Conservation (phyloP, 768 basidiomycete species). For the Ramaria rubella region DNA sequence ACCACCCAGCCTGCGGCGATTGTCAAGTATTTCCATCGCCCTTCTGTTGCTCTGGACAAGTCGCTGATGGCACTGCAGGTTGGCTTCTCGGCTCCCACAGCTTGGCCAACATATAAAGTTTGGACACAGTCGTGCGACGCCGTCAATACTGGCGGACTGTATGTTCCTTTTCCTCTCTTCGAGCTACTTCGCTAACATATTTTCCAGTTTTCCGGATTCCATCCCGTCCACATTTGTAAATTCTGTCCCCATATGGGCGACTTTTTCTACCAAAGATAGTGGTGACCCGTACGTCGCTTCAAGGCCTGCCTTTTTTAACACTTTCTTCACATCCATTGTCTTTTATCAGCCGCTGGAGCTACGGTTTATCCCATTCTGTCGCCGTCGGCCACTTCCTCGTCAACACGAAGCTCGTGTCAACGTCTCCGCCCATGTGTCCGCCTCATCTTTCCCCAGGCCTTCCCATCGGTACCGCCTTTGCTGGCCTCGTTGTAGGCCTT, state of each 20-base stretch:
- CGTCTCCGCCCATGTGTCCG: background rate
- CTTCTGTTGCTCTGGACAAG: background rate
- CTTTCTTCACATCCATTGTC: background rate
- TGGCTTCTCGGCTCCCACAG: conserved; percentile 1
- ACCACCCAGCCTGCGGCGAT: background rate
- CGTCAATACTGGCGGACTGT: conserved; percentile 3
- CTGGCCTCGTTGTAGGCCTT: conserved; percentile 3
- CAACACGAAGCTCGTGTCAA: background rate
- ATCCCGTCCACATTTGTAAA: background rate
- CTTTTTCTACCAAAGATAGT: conserved; percentile 2
- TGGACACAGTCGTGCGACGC: conserved; percentile 6
- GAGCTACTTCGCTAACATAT: background rate
- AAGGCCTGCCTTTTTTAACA: background rate
- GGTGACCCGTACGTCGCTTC: conserved; percentile 1
- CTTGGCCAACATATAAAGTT: conserved; percentile 8
- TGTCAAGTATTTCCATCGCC: background rate
- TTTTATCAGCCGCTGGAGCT: conserved; percentile 7
- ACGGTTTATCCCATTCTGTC: conserved; percentile 1
- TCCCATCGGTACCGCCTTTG: conserved; percentile 9
- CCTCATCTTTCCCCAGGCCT: background rate
- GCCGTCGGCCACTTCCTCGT: conserved; percentile 2
- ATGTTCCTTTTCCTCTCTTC: background rate
- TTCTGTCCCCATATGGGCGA: conserved; percentile 4
- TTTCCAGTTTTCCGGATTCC: background rate
- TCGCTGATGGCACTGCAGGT: background rate